A percentile compares a stretch with the other conserved stretches of the same genome.
phyloP scores from a whole-genome alignment of 306 rosid genomes.

The Myrica gale region DNA sequence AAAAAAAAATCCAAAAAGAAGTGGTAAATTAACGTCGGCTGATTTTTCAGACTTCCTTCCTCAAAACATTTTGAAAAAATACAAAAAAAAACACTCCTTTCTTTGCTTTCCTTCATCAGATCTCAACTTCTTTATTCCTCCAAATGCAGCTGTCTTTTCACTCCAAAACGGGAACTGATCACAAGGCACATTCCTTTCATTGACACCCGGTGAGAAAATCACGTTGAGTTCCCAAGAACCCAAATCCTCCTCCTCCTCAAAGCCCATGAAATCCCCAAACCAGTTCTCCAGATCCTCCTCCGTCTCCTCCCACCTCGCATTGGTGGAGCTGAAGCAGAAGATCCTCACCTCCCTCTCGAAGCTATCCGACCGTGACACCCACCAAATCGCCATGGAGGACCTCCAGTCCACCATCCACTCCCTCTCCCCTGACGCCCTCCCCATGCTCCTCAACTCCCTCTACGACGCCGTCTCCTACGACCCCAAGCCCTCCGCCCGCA shows the following conservation, averaged over 20 bases:
- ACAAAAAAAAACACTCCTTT: neutral
- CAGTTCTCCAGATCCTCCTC: conserved; percentile 57
- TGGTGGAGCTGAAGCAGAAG: conserved; percentile 91
- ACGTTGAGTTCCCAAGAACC: conserved; percentile 53
- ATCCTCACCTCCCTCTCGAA: conserved; percentile 82
- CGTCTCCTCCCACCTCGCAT: conserved; percentile 67
- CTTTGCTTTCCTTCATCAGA: conserved; percentile 11
- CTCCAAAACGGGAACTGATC: neutral
- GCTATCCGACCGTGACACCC: conserved; percentile 90
- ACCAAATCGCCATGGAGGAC: conserved; percentile 91
- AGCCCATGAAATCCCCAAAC: conserved; percentile 52
- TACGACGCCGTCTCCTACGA: conserved; percentile 67
- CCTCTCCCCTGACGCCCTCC: conserved; percentile 67
- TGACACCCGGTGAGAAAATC: neutral
- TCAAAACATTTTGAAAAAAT: too few relatives aligned
- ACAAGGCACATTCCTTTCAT: neutral
- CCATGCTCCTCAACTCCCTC: conserved; percentile 82
- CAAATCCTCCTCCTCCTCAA: conserved; percentile 45
- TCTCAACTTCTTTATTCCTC: neutral
- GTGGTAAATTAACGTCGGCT: too few relatives aligned
- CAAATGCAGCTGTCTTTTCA: neutral
- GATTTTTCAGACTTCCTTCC: too few relatives aligned
- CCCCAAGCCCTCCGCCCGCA: conserved; percentile 82
- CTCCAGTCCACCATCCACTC: conserved; percentile 60
- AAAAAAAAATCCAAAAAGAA: too few relatives aligned